Evolutionary conservation across 2,329 filamentous ascomycete genomes (phyloP).

Genomic region (Phialocephala subalpina): DNA sequence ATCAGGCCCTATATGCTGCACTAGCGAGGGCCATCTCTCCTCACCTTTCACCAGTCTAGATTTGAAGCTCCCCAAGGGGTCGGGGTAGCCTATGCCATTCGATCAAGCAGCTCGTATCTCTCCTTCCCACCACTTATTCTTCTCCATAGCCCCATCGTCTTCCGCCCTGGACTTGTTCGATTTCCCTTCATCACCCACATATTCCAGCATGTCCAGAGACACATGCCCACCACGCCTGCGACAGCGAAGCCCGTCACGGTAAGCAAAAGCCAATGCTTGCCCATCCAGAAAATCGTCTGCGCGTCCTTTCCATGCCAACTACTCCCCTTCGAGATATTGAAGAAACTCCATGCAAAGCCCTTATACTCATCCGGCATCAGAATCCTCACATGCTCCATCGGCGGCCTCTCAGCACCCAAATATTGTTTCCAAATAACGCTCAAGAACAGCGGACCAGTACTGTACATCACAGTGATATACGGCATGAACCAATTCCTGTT

Average conservation of each 20-base stretch:
- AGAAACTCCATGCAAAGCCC: slow-evolving; percentile 74
- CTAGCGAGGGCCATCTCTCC: slow-evolving; percentile 38
- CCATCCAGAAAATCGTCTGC: slow-evolving; percentile 57
- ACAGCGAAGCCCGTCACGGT: slow-evolving; percentile 46
- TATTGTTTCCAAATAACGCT: slow-evolving; percentile 81
- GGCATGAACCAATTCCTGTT: slow-evolving; percentile 68
- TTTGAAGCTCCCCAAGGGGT: slow-evolving; percentile 5
- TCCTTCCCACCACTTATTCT: slow-evolving; percentile 35
- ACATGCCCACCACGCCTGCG: slow-evolving; percentile 39
- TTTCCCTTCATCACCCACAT: slow-evolving; percentile 36
- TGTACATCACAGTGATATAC: slow-evolving; percentile 84
- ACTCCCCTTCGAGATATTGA: slow-evolving; percentile 57
- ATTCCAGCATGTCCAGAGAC: slow-evolving; percentile 41
- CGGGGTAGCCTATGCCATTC: slow-evolving; percentile 36
- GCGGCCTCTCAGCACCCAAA: slow-evolving; percentile 58
- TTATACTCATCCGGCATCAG: slow-evolving; percentile 77
- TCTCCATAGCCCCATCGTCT: slow-evolving; percentile 37
- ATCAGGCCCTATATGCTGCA: slow-evolving; percentile 39
- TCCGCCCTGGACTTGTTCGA: slow-evolving; percentile 24
- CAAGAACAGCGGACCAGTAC: slow-evolving; percentile 78
- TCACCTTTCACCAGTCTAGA: neutral
- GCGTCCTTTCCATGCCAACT: slow-evolving; percentile 58
- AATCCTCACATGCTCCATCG: slow-evolving; percentile 66
- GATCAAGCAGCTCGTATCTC: slow-evolving; percentile 43
- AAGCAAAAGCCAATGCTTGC: slow-evolving; percentile 49